phyloP scores from a whole-genome alignment of 2,329 filamentous ascomycete species.

The Bretziella fagacearum region DNA sequence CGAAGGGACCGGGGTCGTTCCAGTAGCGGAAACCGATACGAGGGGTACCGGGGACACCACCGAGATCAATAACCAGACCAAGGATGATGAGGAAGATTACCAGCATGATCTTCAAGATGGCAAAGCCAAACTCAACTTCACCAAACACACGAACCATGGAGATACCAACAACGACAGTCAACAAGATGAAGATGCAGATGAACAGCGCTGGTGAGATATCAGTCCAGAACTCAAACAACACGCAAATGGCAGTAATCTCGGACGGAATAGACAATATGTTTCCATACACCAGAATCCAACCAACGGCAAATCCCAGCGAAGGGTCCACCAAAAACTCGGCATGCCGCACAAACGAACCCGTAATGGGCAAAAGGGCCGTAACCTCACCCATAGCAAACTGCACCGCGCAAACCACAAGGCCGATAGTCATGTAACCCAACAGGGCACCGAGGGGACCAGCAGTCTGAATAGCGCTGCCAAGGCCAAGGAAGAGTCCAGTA shows the following conservation, averaged over 20 bases:
- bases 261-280: conserved; percentile 37
- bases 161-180: conserved; percentile 30
- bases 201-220: conserved; percentile 36
- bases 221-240: conserved; percentile 48
- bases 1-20: conserved; percentile 50
- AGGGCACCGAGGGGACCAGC: conserved; percentile 33
- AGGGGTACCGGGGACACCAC: conserved; percentile 40
- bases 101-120: conserved; percentile 39
- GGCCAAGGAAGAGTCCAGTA: conserved; percentile 43
- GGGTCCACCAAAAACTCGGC: conserved; percentile 44
- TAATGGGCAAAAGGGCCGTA: conserved; percentile 43
- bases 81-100: conserved; percentile 46
- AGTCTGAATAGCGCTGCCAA: conserved; percentile 34
- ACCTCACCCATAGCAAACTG: conserved; percentile 44
- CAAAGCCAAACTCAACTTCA: conserved; percentile 38
- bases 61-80: conserved; percentile 44
- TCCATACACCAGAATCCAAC: conserved; percentile 39
- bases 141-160: conserved; percentile 34
- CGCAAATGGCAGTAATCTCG: conserved; percentile 45
- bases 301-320: conserved; percentile 37
- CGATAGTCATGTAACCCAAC: conserved; percentile 38
- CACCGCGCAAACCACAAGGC: conserved; percentile 38
- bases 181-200: conserved; percentile 27
- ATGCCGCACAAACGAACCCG: conserved; percentile 44
- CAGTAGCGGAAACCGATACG: conserved; percentile 53